Conservation (phyloP, 257 asterid genomes). For the Solanum chiquidenum region DNA sequence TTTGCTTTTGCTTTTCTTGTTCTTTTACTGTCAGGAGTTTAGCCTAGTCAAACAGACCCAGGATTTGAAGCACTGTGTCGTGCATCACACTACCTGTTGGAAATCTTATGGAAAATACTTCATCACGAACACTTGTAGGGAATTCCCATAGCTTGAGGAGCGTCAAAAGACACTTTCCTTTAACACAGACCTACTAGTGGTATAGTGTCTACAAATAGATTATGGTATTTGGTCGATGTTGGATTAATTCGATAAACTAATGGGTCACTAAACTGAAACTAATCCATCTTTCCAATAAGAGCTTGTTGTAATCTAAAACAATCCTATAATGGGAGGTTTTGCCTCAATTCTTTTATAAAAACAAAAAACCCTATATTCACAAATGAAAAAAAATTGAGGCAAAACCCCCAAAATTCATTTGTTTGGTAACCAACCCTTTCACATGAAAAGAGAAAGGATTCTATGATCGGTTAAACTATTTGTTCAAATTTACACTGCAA, state of each 20-base stretch:
- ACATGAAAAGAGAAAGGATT: background rate
- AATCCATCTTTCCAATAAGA: background rate
- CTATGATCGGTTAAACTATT: background rate
- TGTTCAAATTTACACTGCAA: background rate
- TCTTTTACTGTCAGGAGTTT: background rate
- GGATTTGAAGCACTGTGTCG: background rate
- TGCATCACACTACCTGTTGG: background rate
- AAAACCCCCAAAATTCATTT: background rate
- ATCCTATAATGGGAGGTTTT: background rate
- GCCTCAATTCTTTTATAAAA: no score
- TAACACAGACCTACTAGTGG: background rate
- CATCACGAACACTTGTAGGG: background rate
- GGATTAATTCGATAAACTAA: background rate
- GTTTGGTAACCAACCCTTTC: background rate
- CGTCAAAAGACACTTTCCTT: background rate
- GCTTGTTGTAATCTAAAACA: no score
- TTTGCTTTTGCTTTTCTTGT: background rate
- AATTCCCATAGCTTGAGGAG: background rate
- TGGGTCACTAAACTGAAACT: background rate
- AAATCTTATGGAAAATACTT: no score
- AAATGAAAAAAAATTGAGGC: background rate
- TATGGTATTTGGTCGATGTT: background rate
- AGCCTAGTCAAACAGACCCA: background rate
- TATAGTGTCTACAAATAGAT: background rate
- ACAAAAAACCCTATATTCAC: background rate